These are phyloP conservation scores for Trichoderma polysporum DNA, from an alignment of 2,329 filamentous ascomycete species.

Conservation along the genomic window DNA sequence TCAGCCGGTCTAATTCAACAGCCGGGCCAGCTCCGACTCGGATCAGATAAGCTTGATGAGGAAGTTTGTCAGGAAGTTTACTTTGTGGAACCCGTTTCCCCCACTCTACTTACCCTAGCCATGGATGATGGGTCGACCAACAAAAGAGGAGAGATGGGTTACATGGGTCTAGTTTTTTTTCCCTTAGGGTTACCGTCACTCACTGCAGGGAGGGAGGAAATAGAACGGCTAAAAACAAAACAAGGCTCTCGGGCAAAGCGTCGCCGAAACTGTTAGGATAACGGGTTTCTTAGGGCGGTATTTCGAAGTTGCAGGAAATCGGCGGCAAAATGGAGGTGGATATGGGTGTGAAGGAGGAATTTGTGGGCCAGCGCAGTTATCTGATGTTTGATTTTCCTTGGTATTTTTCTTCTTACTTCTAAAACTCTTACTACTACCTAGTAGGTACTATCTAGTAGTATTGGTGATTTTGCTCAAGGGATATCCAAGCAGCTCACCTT, in stretches of 20 bases:
- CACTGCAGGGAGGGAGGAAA: background rate
- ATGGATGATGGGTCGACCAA: background rate
- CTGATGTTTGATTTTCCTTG: background rate
- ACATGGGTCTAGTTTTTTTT: background rate
- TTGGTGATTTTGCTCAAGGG: background rate
- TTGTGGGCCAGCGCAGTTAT: background rate
- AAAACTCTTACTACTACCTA: background rate
- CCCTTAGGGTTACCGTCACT: background rate
- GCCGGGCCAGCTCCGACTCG: conserved; percentile 6
- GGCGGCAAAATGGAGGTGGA: background rate
- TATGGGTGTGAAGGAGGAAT: background rate
- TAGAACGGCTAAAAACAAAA: background rate
- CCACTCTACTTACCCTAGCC: background rate
- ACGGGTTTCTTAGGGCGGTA: background rate
- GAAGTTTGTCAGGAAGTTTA: conserved; percentile 2
- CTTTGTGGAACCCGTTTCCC: background rate
- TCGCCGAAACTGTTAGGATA: background rate
- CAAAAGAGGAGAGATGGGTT: background rate
- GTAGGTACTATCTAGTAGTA: background rate
- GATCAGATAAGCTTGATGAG: conserved; percentile 19
- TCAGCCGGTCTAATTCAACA: conserved; percentile 10
- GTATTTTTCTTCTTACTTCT: background rate
- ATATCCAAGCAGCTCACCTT: too few species aligned
- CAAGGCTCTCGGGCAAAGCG: background rate
- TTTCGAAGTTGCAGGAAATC: background rate